Conservation (phyloP, 306 rosid species). For the Neltuma alba region DNA sequence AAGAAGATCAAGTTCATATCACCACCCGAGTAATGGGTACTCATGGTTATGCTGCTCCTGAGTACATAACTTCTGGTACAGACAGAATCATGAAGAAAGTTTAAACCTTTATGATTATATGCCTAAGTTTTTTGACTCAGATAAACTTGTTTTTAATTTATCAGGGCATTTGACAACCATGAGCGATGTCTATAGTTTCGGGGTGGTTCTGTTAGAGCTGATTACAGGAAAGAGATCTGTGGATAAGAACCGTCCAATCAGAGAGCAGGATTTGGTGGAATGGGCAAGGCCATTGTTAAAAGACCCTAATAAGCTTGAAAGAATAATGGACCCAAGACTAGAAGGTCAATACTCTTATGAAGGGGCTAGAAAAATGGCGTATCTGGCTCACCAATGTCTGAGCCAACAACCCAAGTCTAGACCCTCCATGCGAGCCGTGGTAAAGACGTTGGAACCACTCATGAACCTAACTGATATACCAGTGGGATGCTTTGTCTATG, state of each 20-base stretch:
- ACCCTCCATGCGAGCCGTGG: constrained; percentile 80
- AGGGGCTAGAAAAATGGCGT: constrained; percentile 70
- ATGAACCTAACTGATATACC: constrained; percentile 63
- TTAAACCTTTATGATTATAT: not conserved
- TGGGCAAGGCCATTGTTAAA: constrained; percentile 84
- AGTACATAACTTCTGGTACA: constrained; percentile 80
- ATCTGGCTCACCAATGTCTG: constrained; percentile 75
- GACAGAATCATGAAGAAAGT: not conserved
- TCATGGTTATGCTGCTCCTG: constrained; percentile 93
- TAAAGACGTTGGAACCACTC: constrained; percentile 65
- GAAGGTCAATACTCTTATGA: constrained; percentile 74
- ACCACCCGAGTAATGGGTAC: constrained; percentile 87
- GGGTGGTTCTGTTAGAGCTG: constrained; percentile 87
- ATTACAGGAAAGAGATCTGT: constrained; percentile 69
- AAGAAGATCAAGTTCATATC: constrained; percentile 67
- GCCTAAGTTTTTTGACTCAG: not conserved
- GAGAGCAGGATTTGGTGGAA: constrained; percentile 82
- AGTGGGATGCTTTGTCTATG: constrained; percentile 77
- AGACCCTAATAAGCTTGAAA: constrained; percentile 64
- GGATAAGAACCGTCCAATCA: constrained; percentile 64
- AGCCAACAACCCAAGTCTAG: constrained; percentile 69
- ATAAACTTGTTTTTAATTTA: not conserved
- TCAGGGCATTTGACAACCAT: constrained; percentile 78
- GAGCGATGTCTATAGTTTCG: constrained; percentile 88
- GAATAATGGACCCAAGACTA: constrained; percentile 77